phyloP scores from a whole-genome alignment of 2,329 filamentous ascomycete species.

The Penicillium sp. region DNA sequence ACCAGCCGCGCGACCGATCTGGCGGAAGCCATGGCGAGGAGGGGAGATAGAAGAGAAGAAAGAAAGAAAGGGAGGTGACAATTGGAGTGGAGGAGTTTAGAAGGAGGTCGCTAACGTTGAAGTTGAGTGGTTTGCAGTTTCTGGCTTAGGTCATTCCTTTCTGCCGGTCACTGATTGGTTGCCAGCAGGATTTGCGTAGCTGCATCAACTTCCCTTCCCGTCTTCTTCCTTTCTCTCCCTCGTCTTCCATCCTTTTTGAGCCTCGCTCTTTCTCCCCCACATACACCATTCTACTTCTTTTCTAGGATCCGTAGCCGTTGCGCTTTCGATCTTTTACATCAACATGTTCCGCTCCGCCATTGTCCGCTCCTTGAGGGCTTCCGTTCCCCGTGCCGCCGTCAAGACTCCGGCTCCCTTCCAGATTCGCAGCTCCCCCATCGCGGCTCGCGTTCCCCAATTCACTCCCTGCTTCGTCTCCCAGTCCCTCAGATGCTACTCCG shows the following conservation, averaged over 20 bases:
- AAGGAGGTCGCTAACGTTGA: slow-evolving; percentile 18
- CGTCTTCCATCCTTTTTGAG: slow-evolving; percentile 12
- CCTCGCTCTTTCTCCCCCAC: slow-evolving; percentile 15
- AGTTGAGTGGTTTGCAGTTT: slow-evolving; percentile 30
- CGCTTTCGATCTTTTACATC: slow-evolving; percentile 23
- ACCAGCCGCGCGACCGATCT: slow-evolving; percentile 42
- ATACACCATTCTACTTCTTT: slow-evolving; percentile 10
- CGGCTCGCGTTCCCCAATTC: slow-evolving; percentile 55
- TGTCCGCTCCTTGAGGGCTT: slow-evolving; percentile 66
- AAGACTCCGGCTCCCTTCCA: slow-evolving; percentile 56
- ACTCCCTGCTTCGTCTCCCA: slow-evolving; percentile 60
- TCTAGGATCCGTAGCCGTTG: slow-evolving; percentile 16
- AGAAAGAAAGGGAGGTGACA: slow-evolving; percentile 18
- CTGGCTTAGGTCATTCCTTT: slow-evolving; percentile 41
- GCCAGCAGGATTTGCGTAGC: slow-evolving; percentile 33
- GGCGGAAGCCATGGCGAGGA: slow-evolving; percentile 41
- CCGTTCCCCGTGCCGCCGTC: slow-evolving; percentile 46
- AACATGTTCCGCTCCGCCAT: slow-evolving; percentile 87
- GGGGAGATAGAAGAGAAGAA: slow-evolving; percentile 18
- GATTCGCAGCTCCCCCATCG: slow-evolving; percentile 55
- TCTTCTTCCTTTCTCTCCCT: slow-evolving; percentile 21
- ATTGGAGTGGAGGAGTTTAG: slow-evolving; percentile 22
- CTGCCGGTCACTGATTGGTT: slow-evolving; percentile 37
- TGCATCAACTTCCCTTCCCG: slow-evolving; percentile 27
- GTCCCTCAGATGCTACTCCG: slow-evolving; percentile 78